Conservation (phyloP, 345 rosid genomes). For the Bretschneidera sinensis region DNA sequence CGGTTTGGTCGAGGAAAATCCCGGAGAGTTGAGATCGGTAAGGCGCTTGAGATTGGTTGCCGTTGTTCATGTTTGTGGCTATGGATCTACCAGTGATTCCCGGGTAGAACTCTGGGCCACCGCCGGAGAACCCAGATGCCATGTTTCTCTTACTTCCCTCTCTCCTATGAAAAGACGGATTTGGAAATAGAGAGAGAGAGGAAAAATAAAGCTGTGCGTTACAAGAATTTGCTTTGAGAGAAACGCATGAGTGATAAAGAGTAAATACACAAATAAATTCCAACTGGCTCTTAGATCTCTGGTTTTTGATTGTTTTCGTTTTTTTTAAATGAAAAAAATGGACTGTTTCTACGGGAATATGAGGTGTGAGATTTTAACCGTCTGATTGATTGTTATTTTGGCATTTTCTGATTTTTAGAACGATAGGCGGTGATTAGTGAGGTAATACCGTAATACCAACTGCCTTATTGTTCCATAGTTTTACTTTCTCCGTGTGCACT, state of each 20-base stretch:
- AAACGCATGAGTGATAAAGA: slow-evolving; percentile 34
- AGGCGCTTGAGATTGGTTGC: slow-evolving; percentile 22
- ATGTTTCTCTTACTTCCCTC: slow-evolving; percentile 22
- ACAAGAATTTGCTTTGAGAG: slow-evolving; percentile 15
- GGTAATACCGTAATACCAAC: slow-evolving; percentile 1
- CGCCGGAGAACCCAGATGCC: slow-evolving; percentile 84
- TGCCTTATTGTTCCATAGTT: background rate
- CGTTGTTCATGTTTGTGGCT: slow-evolving; percentile 26
- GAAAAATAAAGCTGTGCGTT: no score
- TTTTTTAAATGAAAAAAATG: slow-evolving; percentile 8
- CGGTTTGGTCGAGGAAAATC: slow-evolving; percentile 46
- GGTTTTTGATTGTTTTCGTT: slow-evolving; percentile 12
- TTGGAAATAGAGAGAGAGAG: slow-evolving; percentile 4
- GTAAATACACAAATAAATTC: slow-evolving; percentile 18
- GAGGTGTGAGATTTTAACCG: slow-evolving; percentile 15
- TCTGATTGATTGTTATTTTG: background rate
- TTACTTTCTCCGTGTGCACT: slow-evolving; percentile 3
- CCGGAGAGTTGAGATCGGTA: slow-evolving; percentile 55
- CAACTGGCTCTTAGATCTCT: slow-evolving; percentile 21
- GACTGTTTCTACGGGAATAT: background rate
- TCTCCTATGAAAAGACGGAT: slow-evolving; percentile 6
- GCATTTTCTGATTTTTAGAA: background rate
- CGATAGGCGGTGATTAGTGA: slow-evolving; percentile 19
- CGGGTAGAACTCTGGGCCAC: slow-evolving; percentile 54
- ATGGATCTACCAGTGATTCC: slow-evolving; percentile 52